Base-by-base conservation (phyloP, 495 filamentous ascomycete species). In the Aspergillus bridgeri region DNA sequence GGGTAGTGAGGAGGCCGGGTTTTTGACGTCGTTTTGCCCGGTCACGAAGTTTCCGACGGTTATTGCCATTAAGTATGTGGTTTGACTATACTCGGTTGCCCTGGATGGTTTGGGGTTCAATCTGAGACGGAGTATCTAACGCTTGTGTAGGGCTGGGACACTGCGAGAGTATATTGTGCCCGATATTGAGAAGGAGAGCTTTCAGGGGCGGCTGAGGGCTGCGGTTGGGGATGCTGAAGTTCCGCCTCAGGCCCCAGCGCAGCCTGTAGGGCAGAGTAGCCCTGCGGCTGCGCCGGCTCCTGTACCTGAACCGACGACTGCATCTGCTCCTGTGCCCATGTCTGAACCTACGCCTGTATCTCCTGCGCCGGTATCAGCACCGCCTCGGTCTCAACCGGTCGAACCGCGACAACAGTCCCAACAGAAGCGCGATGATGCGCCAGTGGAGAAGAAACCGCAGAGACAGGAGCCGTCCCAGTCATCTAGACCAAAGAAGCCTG, bases 1-100 rank as follows among this genome's bases (percentile, higher is more conserved):
- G 19, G 88, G 84, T 11, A 91, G 86, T 15, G 79, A 85, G 55
- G 93, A 96, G 73, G 91, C 90, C 15, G 83, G 82, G 3, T 94
- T 88, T 61, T 76, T 98, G 6, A 79, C 86, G 5, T 89, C 89
- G 4, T 86, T 96, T 65, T 96, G 87, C 63, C 89, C 89, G 0
- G 71, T 96, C 7, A 76, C 81, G 2, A 83, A 81, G 51, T 85
- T 85, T 46, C 94, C 93, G 0, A 85, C 89, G 5, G 69, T 95
- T 1, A 79, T 96, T 11, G 71, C 96, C 6, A 91, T 97, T 56
- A 79, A 81, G 88, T 89, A 70, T 23, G 85, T 68, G 17, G 9
- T 25, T 17, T n/a, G n/a, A n/a, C n/a, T n/a, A n/a, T n/a, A n/a
- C n/a, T 3, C 9, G 6, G 25, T 42, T 20, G 20, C 7, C 22